Percentiles rank a stretch among this genome's conserved stretches.
phyloP scores from a whole-genome alignment of 2,329 filamentous ascomycete genomes.

The Apiospora pterosperma region DNA sequence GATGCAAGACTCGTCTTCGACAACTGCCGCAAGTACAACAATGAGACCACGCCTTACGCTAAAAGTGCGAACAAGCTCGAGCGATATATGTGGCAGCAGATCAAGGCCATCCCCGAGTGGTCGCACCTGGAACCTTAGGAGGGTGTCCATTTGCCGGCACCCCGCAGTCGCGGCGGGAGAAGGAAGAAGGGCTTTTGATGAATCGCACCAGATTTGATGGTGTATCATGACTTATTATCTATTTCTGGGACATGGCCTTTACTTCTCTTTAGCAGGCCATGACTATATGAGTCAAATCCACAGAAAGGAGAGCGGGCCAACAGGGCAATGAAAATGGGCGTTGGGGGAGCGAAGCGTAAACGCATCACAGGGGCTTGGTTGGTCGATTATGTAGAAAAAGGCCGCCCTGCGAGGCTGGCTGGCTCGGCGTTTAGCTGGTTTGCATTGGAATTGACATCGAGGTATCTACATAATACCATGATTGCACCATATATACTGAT shows the following conservation, averaged over 20 bases:
- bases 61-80: conserved; percentile 92
- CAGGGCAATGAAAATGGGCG: not conserved
- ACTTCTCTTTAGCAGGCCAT: not conserved
- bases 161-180: not conserved
- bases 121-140: conserved; percentile 55
- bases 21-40: conserved; percentile 96
- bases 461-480: not conserved
- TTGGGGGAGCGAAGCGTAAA: not conserved
- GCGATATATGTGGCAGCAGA: conserved; percentile 93
- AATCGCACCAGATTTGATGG: not conserved
- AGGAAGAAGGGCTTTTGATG: not conserved
- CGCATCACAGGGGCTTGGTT: not conserved
- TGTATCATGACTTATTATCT: not conserved
- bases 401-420: not conserved
- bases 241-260: not conserved
- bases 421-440: not conserved
- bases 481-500: not conserved
- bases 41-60: conserved; percentile 89
- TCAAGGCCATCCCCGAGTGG: conserved; percentile 92
- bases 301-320: not conserved
- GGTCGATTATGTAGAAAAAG: not conserved
- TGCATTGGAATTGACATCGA: not conserved
- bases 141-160: not conserved
- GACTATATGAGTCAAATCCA: not conserved
- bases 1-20: conserved; percentile 89